Base-by-base conservation (phyloP, 2,329 filamentous ascomycete species). In the Apiospora hydei region DNA sequence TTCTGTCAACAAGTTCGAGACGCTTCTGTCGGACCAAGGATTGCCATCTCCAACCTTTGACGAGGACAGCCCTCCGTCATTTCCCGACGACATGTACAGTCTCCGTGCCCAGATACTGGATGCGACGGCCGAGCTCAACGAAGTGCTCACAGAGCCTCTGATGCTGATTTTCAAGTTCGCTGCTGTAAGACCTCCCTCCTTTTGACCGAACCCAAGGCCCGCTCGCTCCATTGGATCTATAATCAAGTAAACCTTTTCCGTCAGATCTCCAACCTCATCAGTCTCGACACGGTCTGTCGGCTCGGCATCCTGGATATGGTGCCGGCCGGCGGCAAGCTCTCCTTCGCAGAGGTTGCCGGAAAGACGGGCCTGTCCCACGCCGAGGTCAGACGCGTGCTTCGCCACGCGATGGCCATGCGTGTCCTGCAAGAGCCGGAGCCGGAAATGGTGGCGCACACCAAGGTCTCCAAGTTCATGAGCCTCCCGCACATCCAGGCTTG, bases 111-210 rank as follows among this genome's bases (percentile, higher is more conserved):
- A 64, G 4, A 64, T 64, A 3, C 57, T 64, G 13, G 66, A 67
- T 4, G 66, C 66, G n/a, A 67, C 66, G 13, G n/a, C 66, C 41
- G 66, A 67, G 66, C 66, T 67, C 66, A 44, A 67, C 14, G 66
- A 67, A 44, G n/a, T 67, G 41, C 66, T 67, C 26, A 44, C 44
- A 46, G 66, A 67, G 41, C 66, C 66, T 30, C 26, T 67, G 66
- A 67, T 44, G 41, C 41, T 67, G 66, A 44, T 67, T 2, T 67
- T 67, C 66, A 44, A 67, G 66, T 44, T 44, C 18, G 44, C 41
- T 14, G n/a, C 41, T n/a, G 66, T 47, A 46, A 67, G 41, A 18
- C 41, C 13, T 47, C 8, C 66, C 18, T 3, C 18, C 24, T 24
- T 57, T 21, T 5, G 26, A 18, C n/a, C 21, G 66, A n/a, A 67